Evolutionary conservation across 441 rosid genomes (phyloP), one percentile per base, ranked within the genome.

Genomic region (Erysimum cheiri): DNA sequence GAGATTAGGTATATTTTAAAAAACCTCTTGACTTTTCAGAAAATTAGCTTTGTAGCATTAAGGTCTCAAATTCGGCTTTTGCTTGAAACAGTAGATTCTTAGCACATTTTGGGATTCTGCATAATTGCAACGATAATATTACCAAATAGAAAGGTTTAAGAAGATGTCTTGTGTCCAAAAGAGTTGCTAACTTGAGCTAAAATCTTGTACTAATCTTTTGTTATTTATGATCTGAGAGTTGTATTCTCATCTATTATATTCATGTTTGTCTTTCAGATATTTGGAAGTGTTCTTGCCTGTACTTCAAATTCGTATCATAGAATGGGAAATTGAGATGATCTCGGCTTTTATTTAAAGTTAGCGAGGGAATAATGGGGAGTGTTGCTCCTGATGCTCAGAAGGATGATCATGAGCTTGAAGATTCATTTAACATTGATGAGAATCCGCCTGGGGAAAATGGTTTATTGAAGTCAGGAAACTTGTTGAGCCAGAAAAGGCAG

Each of bases 401-500:
- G 60, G 81, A 56, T 32, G 76, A 72, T 40, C 37, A 33, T 71
- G 75, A 67, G 58, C 55, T 74, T 57, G 87, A 82, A 49, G 83
- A 76, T 74, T 78, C 78, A 37, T 41, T 41, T 24, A 14, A n/a
- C 50, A 60, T 60, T 40, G 64, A 40, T 26, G 64, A 41, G 36
- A 41, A 40, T 40, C 24, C 29, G 22, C 14, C 4, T 40, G 24
- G 79, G 8, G 17, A 4, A n/a, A n/a, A 40, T 60, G 37, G 36
- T 3, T 40, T 60, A 37, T 10, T 41, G 9, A 60, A 60, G 50
- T 41, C 77, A 10, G 74, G 63, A 46, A 77, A 41, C 71, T 67
- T 81, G 78, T 55, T 68, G 57, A 80, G 79, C 62, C 80, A 71
- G 69, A 60, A 76, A 74, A 76, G 37, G 70, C 78, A 81, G 46